These are phyloP conservation scores for Diddensiella caesifluorescens DNA, from an alignment of 805 yeast species.

Conservation along the genomic window DNA sequence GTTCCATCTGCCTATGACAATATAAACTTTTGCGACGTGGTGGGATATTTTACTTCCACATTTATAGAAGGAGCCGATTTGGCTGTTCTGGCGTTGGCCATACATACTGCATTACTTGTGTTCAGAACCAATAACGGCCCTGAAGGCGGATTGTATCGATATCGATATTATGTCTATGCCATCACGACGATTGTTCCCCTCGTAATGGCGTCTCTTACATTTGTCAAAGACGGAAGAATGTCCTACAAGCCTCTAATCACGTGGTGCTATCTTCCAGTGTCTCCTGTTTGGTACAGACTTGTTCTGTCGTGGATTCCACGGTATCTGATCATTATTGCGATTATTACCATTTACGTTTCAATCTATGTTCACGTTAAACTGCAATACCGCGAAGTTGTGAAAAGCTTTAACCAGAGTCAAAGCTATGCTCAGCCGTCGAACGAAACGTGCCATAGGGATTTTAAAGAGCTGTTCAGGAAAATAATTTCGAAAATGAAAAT, in stretches of 20 bases:
- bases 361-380: slow-evolving; percentile 64
- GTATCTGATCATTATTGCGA: slow-evolving; percentile 56
- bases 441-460: neutral
- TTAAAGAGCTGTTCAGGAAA: slow-evolving; percentile 1
- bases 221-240: slow-evolving; percentile 46
- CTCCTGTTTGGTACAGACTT: slow-evolving; percentile 67
- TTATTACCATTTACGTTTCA: slow-evolving; percentile 58
- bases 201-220: slow-evolving; percentile 66
- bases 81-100: slow-evolving; percentile 74
- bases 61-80: slow-evolving; percentile 83
- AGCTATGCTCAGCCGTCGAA: slow-evolving; percentile 8
- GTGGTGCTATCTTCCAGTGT: slow-evolving; percentile 74
- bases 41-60: slow-evolving; percentile 78
- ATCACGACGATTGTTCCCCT: slow-evolving; percentile 57
- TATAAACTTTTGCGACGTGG: slow-evolving; percentile 50
- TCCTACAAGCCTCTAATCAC: slow-evolving; percentile 52
- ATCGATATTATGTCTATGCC: slow-evolving; percentile 53
- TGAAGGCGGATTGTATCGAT: slow-evolving; percentile 71
- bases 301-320: slow-evolving; percentile 81
- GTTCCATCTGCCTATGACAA: slow-evolving; percentile 42
- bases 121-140: slow-evolving; percentile 45
- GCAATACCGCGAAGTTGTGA: slow-evolving; percentile 27
- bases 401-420: slow-evolving; percentile 30
- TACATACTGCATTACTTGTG: slow-evolving; percentile 72
- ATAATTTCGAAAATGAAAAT: neutral